Percentiles rank a stretch among this genome's conserved stretches.
Evolutionary conservation across 306 rosid genomes (phyloP).

Genomic region (Erythrophleum fordii): DNA sequence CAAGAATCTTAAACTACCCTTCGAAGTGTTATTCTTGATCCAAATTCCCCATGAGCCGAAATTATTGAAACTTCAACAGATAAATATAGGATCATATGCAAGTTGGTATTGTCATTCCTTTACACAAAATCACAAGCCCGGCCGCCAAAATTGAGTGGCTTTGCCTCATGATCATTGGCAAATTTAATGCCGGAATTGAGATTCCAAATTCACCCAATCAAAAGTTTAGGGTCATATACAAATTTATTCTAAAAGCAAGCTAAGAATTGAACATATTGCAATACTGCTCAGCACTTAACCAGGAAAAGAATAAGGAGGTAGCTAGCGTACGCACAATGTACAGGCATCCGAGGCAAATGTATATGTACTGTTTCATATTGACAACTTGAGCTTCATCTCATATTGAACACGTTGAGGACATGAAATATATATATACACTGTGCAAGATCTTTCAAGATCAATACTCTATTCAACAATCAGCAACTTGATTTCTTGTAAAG

Average conservation of each 20-base stretch:
- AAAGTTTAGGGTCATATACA: background rate
- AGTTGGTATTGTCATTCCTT: conserved; percentile 1
- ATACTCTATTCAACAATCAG: conserved; percentile 25
- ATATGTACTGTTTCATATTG: conserved; percentile 26
- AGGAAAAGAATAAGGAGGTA: conserved; percentile 14
- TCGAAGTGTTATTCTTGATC: background rate
- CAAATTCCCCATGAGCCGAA: background rate
- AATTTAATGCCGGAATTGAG: background rate
- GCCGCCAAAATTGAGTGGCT: background rate
- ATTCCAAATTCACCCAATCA: conserved; percentile 25
- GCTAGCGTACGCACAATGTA: background rate
- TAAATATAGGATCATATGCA: background rate
- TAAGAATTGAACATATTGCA: conserved; percentile 1
- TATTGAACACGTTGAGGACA: no score
- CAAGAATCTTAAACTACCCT: conserved; percentile 3
- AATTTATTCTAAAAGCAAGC: conserved; percentile 27
- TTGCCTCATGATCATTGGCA: conserved; percentile 10
- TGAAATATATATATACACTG: conserved; percentile 28
- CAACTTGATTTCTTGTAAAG: conserved; percentile 27
- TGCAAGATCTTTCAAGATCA: conserved; percentile 41
- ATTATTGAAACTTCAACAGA: background rate
- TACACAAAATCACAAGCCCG: conserved; percentile 16
- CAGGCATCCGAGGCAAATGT: background rate
- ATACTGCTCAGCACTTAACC: conserved; percentile 26
- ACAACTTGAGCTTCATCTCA: background rate